phyloP scores from a whole-genome alignment of 306 rosid genomes.

The Vigna unguiculata region DNA sequence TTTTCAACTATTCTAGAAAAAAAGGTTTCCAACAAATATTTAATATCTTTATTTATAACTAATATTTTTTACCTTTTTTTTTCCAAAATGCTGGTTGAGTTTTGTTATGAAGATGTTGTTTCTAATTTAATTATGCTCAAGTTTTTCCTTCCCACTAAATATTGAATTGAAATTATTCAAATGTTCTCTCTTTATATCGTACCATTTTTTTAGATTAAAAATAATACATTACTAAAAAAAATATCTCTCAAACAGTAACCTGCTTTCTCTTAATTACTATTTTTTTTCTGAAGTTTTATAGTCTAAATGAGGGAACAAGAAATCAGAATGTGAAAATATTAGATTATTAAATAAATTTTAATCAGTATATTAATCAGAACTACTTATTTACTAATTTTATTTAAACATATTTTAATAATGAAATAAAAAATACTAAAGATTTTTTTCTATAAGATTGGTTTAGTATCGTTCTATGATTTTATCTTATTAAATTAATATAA shows the following conservation, averaged over 20 bases:
- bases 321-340: no score
- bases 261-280: not conserved
- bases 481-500: no score
- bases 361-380: not conserved
- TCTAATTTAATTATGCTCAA: not conserved
- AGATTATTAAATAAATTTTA: not conserved
- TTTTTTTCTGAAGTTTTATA: no score
- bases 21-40: no score
- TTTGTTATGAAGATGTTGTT: not conserved
- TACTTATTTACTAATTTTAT: not conserved
- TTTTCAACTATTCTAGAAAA: no score
- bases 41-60: not conserved
- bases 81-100: not conserved
- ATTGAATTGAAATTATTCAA: not conserved
- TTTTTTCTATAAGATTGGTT: no score
- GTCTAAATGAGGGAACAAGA: no score
- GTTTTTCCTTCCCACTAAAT: not conserved
- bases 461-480: no score
- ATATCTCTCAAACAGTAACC: not conserved
- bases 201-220: not conserved
- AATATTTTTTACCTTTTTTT: not conserved
- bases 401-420: no score
- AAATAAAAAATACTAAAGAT: no score
- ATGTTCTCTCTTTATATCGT: not conserved
- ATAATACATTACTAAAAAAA: not conserved